These are phyloP conservation scores for Phaffomyces thermotolerans DNA, from an alignment of 805 yeast species.

Conservation along the genomic window DNA sequence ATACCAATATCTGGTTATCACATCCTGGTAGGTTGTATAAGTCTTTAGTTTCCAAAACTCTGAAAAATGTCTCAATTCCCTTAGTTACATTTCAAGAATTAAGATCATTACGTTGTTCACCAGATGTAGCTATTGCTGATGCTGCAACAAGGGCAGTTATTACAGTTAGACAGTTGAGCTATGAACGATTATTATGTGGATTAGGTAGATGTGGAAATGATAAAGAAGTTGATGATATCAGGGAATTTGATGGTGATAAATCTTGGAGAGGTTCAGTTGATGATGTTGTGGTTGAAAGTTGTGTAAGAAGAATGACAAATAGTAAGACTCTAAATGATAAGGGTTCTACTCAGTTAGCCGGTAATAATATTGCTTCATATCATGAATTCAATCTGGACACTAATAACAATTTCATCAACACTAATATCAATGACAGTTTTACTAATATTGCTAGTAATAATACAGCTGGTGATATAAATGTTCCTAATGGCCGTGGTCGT, in stretches of 20 bases:
- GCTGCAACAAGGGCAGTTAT: constrained; percentile 78
- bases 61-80: constrained; percentile 54
- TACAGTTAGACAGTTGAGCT: constrained; percentile 58
- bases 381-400: too few relatives aligned
- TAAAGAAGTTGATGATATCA: constrained; percentile 58
- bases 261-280: constrained; percentile 70
- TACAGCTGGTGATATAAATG: too few relatives aligned
- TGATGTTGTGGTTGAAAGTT: constrained; percentile 49
- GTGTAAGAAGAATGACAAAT: constrained; percentile 17
- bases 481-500: too few relatives aligned
- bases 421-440: too few relatives aligned
- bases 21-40: constrained; percentile 74
- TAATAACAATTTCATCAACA: too few relatives aligned
- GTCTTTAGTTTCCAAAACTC: constrained; percentile 51
- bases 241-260: constrained; percentile 66
- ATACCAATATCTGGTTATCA: constrained; percentile 75
- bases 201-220: constrained; percentile 50
- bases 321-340: constrained; percentile 3
- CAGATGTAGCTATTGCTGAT: constrained; percentile 68
- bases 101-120: constrained; percentile 60
- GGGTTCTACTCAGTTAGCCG: neutral
- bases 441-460: too few relatives aligned
- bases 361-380: too few relatives aligned
- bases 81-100: constrained; percentile 73
- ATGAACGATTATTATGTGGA: constrained; percentile 38